Evolutionary conservation across 129 eudicot genomes (phyloP).

Genomic region (Ambrosia trifida): DNA sequence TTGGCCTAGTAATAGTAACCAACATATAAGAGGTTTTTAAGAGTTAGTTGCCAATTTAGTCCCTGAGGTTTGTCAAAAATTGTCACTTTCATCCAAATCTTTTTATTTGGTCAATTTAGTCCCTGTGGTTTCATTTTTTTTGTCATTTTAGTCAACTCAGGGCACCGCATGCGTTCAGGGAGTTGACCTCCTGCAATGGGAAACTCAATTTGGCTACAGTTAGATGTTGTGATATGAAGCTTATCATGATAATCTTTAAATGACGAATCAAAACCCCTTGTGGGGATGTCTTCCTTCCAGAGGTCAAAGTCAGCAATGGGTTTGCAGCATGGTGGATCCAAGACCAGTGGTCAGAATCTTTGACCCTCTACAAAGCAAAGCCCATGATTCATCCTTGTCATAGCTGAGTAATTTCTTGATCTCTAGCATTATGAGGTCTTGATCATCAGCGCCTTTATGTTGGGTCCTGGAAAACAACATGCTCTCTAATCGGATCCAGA

Average conservation of each 20-base stretch:
- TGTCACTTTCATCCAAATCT: too few relatives aligned
- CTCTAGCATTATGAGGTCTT: too few relatives aligned
- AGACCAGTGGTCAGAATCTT: constrained; percentile 43
- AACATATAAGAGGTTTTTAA: too few relatives aligned
- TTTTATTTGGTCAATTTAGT: too few relatives aligned
- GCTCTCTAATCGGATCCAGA: constrained; percentile 62
- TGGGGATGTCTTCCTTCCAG: constrained; percentile 50
- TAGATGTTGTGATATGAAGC: constrained; percentile 40
- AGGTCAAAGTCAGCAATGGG: constrained; percentile 34
- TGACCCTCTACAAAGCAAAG: constrained; percentile 59
- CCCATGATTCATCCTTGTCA: constrained; percentile 46
- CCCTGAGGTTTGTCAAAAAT: too few relatives aligned
- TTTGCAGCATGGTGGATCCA: constrained; percentile 8
- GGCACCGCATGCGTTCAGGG: constrained; percentile 68
- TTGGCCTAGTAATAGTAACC: not conserved
- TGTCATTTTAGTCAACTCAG: too few relatives aligned
- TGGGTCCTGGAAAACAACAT: constrained; percentile 64
- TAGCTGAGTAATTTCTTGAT: too few relatives aligned
- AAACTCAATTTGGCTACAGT: constrained; percentile 57
- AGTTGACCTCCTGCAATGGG: constrained; percentile 49
- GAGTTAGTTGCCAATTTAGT: too few relatives aligned
- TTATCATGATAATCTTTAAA: constrained; percentile 39
- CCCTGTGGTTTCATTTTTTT: too few relatives aligned
- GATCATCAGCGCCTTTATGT: too few relatives aligned
- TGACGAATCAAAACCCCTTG: constrained; percentile 45